Base-by-base conservation (phyloP, 768 basidiomycete genomes). In the Clitopilus hobsonii region DNA sequence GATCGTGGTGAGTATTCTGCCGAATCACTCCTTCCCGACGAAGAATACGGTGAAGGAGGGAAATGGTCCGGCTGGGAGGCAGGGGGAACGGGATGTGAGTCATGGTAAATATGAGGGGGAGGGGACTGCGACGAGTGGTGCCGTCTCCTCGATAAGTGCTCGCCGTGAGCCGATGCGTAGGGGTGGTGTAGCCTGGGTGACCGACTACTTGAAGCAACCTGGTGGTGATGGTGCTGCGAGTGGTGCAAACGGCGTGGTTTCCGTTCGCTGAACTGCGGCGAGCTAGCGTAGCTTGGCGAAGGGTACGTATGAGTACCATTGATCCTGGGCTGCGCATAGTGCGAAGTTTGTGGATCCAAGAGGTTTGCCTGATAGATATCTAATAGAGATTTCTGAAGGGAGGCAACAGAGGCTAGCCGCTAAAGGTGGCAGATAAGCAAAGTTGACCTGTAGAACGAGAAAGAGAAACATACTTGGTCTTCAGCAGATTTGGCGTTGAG, bases 401-500 rank as follows among this genome's bases (percentile, higher is more conserved):
- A 79, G 6, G 85, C 83, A 36, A 86, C 64, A 38, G 89, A 82
- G 14, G 90, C 86, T 48, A 89, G 72, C 51, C 90, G 85, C 88
- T 91, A 62, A 48, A 38, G 51, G 57, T 30, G 50, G 11, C 16
- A 45, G 30, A n/a, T 20, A 22, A 23, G 18, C 41, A 45, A 55
- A 51, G 51, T 28, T 57, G 48, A 52, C 22, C 51, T 47, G 23
- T 11, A 5, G 3, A 25, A 6, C 8, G 10, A 23, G 45, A 13
- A 29, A 29, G 23, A 20, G 24, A 30, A 47, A 24, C 82, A 38
- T 60, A 91, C 92, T 82, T 96, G 89, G 66, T 97, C 94, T 68
- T 97, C 94, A 11, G 94, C 88, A 47, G 85, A 82, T 75, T 97
- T 97, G 65, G 94, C 93, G 57, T 89, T 92, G 50, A 97, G 77